Percentiles rank a stretch among this genome's conserved stretches.
These are phyloP conservation scores for Orbilia blumenaviensis DNA, from an alignment of 2,329 filamentous ascomycete genomes.

Conservation along the genomic window DNA sequence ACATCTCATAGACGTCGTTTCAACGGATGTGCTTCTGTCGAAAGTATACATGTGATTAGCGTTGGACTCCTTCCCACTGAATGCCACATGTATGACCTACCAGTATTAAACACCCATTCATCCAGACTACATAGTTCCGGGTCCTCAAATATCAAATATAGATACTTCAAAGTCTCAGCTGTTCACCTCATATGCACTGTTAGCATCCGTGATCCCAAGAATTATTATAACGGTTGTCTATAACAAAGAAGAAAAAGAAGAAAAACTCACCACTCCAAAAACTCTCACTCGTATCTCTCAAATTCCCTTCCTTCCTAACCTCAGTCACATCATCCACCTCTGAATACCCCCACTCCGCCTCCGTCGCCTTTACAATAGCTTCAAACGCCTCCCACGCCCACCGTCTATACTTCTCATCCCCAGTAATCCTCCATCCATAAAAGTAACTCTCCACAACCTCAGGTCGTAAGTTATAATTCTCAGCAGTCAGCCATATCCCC, in stretches of 20 bases:
- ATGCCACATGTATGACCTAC: slow-evolving; percentile 56
- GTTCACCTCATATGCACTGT: background rate
- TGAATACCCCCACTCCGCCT: slow-evolving; percentile 73
- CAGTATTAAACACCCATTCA: slow-evolving; percentile 73
- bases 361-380: slow-evolving; percentile 72
- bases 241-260: no score
- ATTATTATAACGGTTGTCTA: no score
- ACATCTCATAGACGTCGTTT: slow-evolving; percentile 17
- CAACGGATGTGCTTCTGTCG: slow-evolving; percentile 44
- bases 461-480: slow-evolving; percentile 74
- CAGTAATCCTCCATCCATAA: slow-evolving; percentile 84
- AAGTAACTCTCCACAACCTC: slow-evolving; percentile 87
- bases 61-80: background rate
- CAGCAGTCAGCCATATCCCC: slow-evolving; percentile 75
- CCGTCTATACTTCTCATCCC: slow-evolving; percentile 78
- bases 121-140: slow-evolving; percentile 83
- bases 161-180: slow-evolving; percentile 75
- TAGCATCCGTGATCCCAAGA: background rate
- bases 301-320: slow-evolving; percentile 68
- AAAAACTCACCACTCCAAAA: slow-evolving; percentile 84
- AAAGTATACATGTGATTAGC: background rate
- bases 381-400: slow-evolving; percentile 84
- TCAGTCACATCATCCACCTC: slow-evolving; percentile 74
- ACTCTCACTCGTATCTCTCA: slow-evolving; percentile 79
- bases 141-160: slow-evolving; percentile 83